A percentile compares a stretch with the other conserved stretches of the same genome.
These are phyloP conservation scores for Tolypocladium ophioglossoides DNA, from an alignment of 2,329 filamentous ascomycete genomes.

Conservation along the genomic window DNA sequence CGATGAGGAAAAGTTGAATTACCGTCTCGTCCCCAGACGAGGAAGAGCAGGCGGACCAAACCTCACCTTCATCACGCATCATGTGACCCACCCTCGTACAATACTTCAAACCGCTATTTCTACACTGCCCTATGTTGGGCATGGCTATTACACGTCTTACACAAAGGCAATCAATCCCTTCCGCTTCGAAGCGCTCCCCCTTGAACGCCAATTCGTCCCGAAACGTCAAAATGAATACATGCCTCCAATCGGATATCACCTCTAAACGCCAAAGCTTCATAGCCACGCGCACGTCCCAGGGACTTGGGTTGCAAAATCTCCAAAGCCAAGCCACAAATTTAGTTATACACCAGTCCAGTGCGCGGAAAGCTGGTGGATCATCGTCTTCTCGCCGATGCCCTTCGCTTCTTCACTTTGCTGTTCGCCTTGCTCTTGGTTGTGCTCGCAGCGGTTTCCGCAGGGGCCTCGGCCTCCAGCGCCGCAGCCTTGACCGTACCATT, in stretches of 20 bases:
- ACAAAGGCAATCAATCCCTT: not conserved
- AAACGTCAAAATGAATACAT: not conserved
- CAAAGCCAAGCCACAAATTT: not conserved
- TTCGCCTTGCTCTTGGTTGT: constrained; percentile 17
- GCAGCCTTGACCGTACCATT: constrained; percentile 27
- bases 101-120: not conserved
- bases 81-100: no score
- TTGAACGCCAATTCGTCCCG: not conserved
- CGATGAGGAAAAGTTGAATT: not conserved
- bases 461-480: constrained; percentile 13
- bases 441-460: constrained; percentile 10
- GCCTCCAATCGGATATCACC: not conserved
- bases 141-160: not conserved
- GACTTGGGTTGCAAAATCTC: not conserved
- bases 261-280: not conserved
- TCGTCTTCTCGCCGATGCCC: constrained; percentile 22
- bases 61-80: no score
- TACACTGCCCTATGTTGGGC: not conserved
- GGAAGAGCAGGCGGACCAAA: no score
- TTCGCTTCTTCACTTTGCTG: constrained; percentile 19
- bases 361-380: constrained; percentile 7
- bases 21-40: not conserved
- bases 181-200: not conserved
- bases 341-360: not conserved
- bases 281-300: not conserved